phyloP scores from a whole-genome alignment of 2,329 filamentous ascomycete species.

The Diplodia scrobiculata region DNA sequence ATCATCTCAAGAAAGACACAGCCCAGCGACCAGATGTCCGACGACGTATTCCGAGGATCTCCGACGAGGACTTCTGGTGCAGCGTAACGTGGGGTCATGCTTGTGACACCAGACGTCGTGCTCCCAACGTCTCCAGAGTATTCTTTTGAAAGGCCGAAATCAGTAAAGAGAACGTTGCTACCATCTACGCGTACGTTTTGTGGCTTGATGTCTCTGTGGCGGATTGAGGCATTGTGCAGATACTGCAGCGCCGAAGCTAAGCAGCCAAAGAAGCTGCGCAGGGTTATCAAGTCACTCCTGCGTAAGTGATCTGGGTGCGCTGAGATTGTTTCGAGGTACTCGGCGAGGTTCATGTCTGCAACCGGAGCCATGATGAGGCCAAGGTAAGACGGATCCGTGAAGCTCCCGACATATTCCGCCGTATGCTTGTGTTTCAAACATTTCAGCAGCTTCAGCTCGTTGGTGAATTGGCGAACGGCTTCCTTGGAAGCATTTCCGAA shows the following conservation, averaged over 20 bases:
- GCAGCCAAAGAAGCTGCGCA: conserved; percentile 43
- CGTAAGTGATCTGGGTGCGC: background rate
- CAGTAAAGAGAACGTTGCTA: conserved; percentile 33
- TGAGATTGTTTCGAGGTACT: conserved; percentile 36
- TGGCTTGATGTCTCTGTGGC: conserved; percentile 36
- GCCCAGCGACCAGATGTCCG: conserved; percentile 35
- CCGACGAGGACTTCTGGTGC: conserved; percentile 33
- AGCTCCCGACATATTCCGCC: conserved; percentile 39
- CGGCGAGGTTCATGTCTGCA: conserved; percentile 42
- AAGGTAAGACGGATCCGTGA: conserved; percentile 39
- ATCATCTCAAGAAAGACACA: conserved; percentile 35
- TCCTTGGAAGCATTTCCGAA: conserved; percentile 31
- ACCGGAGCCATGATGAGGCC: conserved; percentile 43
- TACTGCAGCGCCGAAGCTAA: conserved; percentile 38
- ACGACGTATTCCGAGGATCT: conserved; percentile 31
- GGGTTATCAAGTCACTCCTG: conserved; percentile 30
- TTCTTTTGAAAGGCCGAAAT: conserved; percentile 37
- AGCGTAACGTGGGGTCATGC: conserved; percentile 31
- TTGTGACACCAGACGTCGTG: conserved; percentile 31
- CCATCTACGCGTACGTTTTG: conserved; percentile 35
- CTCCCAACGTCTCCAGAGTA: conserved; percentile 17
- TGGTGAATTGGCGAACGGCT: conserved; percentile 34
- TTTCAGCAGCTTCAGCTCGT: conserved; percentile 38
- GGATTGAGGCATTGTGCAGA: conserved; percentile 33
- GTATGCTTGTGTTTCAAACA: conserved; percentile 38